A percentile compares a stretch with the other conserved stretches of the same genome.
These are phyloP conservation scores for Reticulascus tulasneorum DNA, from an alignment of 2,329 filamentous ascomycete species.

Conservation along the genomic window DNA sequence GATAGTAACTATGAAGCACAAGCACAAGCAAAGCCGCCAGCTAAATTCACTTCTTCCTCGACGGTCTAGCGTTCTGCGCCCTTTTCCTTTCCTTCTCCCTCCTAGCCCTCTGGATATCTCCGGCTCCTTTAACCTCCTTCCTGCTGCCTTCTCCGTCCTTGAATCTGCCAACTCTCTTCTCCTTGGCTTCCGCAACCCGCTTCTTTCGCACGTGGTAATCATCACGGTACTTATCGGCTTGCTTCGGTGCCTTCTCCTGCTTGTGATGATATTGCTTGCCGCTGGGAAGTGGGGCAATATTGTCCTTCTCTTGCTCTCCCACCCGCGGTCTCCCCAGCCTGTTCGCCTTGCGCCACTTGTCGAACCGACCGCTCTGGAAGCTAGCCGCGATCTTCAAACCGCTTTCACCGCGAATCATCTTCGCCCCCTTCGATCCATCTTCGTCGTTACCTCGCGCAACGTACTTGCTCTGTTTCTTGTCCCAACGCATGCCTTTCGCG, in stretches of 20 bases:
- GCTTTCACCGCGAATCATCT: constrained; percentile 81
- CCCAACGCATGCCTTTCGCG: constrained; percentile 77
- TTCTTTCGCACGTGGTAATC: constrained; percentile 91
- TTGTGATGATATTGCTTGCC: constrained; percentile 73
- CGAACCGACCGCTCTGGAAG: constrained; percentile 91
- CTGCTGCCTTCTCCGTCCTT: constrained; percentile 69
- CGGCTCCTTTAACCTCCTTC: constrained; percentile 72
- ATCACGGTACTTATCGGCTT: constrained; percentile 85
- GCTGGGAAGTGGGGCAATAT: constrained; percentile 22
- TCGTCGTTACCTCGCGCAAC: constrained; percentile 89
- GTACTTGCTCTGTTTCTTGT: constrained; percentile 95
- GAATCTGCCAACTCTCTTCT: constrained; percentile 75
- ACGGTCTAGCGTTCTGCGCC: constrained; percentile 85
- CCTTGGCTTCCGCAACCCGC: constrained; percentile 79
- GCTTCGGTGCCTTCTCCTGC: constrained; percentile 82
- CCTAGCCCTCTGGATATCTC: constrained; percentile 82
- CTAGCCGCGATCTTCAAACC: constrained; percentile 93
- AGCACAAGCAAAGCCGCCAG: too few relatives aligned
- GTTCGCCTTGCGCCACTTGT: constrained; percentile 85
- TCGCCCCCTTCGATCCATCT: constrained; percentile 71
- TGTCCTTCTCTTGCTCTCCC: constrained; percentile 69
- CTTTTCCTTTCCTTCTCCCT: constrained; percentile 70
- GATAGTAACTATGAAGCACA: too few relatives aligned
- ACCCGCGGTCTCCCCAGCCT: constrained; percentile 72
- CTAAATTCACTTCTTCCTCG: constrained; percentile 49